phyloP scores from a whole-genome alignment of 331 rosid genomes.

The Telfairia occidentalis region DNA sequence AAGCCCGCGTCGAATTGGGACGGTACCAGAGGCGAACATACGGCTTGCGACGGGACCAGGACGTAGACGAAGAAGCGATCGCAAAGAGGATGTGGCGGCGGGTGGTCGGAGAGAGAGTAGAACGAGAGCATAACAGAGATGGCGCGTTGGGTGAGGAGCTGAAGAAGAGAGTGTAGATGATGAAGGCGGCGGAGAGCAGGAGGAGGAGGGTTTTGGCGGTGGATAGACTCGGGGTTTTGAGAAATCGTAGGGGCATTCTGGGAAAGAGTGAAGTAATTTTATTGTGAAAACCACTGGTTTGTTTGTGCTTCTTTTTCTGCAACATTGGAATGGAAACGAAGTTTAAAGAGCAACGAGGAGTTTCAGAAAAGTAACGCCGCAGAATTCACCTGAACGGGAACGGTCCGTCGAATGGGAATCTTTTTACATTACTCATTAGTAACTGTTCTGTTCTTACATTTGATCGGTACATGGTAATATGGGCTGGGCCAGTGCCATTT shows the following conservation, averaged over 20 bases:
- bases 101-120: slow-evolving; percentile 24
- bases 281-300: neutral
- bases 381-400: neutral
- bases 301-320: neutral
- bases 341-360: neutral
- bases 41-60: slow-evolving; percentile 56
- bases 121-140: slow-evolving; percentile 2
- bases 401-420: neutral
- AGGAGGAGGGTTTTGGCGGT: slow-evolving; percentile 35
- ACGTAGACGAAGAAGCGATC: slow-evolving; percentile 56
- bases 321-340: neutral
- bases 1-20: slow-evolving; percentile 45
- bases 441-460: neutral
- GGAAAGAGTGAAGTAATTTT: neutral
- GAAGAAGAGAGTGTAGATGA: slow-evolving; percentile 30
- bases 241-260: neutral
- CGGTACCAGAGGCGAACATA: slow-evolving; percentile 56
- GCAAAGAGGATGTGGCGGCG: slow-evolving; percentile 71
- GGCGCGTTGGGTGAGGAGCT: slow-evolving; percentile 2
- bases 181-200: slow-evolving; percentile 32
- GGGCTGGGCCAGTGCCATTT: neutral
- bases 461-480: neutral
- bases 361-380: neutral
- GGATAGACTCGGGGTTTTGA: slow-evolving; percentile 6
- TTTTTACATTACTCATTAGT: no score